Percentiles rank a stretch among this genome's conserved stretches.
These are phyloP conservation scores for Ceratonia siliqua DNA, from an alignment of 306 rosid species.

Conservation along the genomic window DNA sequence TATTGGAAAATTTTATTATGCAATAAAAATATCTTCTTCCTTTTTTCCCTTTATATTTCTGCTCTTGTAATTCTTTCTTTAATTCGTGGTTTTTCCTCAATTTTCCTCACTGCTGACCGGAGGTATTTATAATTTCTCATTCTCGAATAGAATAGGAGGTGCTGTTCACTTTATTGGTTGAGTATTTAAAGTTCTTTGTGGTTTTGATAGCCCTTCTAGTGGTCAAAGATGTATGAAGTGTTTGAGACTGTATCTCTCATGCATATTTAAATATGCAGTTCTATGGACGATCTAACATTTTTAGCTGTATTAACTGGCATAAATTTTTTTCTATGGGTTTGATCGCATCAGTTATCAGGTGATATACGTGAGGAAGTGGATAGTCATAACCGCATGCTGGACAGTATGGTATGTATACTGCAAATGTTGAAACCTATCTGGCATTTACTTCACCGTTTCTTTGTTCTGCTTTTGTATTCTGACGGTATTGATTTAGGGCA, in stretches of 20 bases:
- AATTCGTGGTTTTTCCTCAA: not conserved
- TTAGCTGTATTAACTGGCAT: not conserved
- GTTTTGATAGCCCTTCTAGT: not conserved
- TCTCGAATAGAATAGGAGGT: not conserved
- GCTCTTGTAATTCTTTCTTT: not conserved
- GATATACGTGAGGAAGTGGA: slow-evolving; percentile 93
- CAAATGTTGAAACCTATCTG: slow-evolving; percentile 3
- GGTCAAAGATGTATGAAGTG: not conserved
- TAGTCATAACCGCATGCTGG: slow-evolving; percentile 80
- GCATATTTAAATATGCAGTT: slow-evolving; percentile 5
- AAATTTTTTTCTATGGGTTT: slow-evolving; percentile 18
- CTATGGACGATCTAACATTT: slow-evolving; percentile 9
- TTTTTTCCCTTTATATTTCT: too few species aligned
- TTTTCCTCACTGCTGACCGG: slow-evolving; percentile 15
- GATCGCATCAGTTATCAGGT: slow-evolving; percentile 76
- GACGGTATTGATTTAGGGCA: slow-evolving; percentile 54
- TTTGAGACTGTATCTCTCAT: slow-evolving; percentile 16
- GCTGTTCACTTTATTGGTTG: not conserved
- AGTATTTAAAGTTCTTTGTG: not conserved
- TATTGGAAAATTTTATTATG: not conserved
- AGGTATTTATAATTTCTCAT: not conserved
- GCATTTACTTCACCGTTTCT: not conserved
- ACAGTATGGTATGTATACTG: slow-evolving; percentile 65
- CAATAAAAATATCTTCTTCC: not conserved
- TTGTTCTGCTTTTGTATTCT: slow-evolving; percentile 24